phyloP scores from a whole-genome alignment of 192 early-diverging fungal genomes.

The Cetraspora pellucida region DNA sequence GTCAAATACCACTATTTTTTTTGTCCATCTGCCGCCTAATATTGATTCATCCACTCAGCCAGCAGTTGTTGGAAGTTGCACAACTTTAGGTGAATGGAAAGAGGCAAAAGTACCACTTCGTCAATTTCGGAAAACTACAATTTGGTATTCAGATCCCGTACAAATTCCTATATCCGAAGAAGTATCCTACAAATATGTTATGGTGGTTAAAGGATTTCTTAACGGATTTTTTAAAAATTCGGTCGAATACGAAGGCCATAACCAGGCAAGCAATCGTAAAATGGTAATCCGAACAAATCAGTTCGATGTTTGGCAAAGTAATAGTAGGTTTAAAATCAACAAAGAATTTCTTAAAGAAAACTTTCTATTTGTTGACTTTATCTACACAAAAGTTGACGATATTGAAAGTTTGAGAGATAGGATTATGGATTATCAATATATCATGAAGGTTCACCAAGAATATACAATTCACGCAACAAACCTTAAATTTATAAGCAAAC shows the following conservation, averaged over 20 bases:
- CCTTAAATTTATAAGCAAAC: background rate
- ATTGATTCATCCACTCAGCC: background rate
- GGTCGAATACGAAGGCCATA: background rate
- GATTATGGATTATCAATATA: background rate
- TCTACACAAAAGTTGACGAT: background rate
- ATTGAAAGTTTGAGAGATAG: background rate
- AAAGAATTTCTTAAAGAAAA: background rate
- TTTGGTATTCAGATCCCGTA: background rate
- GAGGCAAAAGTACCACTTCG: background rate
- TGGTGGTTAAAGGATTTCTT: background rate
- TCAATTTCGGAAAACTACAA: background rate
- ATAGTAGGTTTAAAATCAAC: background rate
- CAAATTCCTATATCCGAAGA: background rate
- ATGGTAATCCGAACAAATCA: background rate
- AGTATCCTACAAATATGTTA: background rate
- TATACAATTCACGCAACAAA: background rate
- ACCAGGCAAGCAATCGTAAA: background rate
- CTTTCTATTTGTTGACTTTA: background rate
- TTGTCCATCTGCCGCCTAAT: background rate
- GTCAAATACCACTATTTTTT: background rate
- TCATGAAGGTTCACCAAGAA: background rate
- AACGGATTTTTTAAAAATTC: background rate
- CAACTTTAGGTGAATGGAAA: background rate
- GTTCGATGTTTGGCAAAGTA: background rate
- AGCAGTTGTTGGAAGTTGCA: background rate